Conservation (phyloP, 2,329 filamentous ascomycete species). For the Arthroderma sp. region DNA sequence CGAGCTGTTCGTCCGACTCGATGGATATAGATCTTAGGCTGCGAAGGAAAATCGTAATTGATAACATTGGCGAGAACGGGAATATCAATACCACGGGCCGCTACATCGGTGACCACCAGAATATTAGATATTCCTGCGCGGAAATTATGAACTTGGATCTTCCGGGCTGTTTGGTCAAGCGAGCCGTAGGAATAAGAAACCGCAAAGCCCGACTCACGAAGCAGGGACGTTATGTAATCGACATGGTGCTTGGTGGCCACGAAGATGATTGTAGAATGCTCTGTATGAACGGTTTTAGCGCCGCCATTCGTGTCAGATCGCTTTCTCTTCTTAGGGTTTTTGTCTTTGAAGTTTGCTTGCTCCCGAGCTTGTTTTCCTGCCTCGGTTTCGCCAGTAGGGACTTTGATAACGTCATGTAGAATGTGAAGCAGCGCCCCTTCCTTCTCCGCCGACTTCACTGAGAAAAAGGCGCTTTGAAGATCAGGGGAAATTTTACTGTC, state of each 20-base stretch:
- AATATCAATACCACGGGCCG: conserved; percentile 94
- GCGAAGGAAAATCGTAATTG: conserved; percentile 95
- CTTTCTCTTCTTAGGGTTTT: conserved; percentile 33
- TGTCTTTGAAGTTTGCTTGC: conserved; percentile 33
- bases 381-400: conserved; percentile 58
- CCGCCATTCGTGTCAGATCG: conserved; percentile 38
- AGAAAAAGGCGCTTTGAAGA: conserved; percentile 90
- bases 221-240: conserved; percentile 73
- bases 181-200: conserved; percentile 92
- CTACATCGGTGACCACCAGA: conserved; percentile 90
- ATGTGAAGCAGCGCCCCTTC: conserved; percentile 85
- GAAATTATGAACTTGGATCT: conserved; percentile 85
- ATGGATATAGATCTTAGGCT: conserved; percentile 94
- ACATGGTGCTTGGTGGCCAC: conserved; percentile 94
- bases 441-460: conserved; percentile 82
- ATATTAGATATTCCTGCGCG: conserved; percentile 74
- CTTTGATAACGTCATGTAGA: conserved; percentile 80
- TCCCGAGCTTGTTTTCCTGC: conserved; percentile 33
- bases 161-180: conserved; percentile 83
- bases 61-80: conserved; percentile 92
- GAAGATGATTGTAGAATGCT: conserved; percentile 90
- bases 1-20: conserved; percentile 90
- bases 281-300: conserved; percentile 58
- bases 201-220: conserved; percentile 70
- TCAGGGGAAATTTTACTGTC: conserved; percentile 95